These are phyloP conservation scores for Venturia asperata DNA, from an alignment of 2,329 filamentous ascomycete species.

Conservation along the genomic window DNA sequence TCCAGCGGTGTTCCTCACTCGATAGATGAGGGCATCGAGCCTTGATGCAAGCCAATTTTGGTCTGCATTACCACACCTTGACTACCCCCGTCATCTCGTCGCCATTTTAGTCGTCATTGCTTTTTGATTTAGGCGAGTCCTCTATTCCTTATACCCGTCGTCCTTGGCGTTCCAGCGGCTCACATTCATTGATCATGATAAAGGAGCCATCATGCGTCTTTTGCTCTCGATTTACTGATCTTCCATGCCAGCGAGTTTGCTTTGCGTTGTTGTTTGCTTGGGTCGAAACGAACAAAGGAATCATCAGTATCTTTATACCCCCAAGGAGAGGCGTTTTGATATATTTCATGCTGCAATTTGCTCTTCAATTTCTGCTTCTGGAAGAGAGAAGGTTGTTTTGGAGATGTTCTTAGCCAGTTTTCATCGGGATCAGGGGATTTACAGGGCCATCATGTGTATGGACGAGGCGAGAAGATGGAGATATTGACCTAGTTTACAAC, in stretches of 20 bases:
- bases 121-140: neutral
- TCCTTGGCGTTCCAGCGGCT: neutral
- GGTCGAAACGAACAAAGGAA: neutral
- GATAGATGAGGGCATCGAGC: conserved; percentile 38
- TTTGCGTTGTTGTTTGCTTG: conserved; percentile 3
- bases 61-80: neutral
- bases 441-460: neutral
- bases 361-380: neutral
- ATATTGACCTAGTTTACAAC: neutral
- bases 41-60: neutral
- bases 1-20: conserved; percentile 36
- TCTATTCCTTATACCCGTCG: neutral
- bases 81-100: neutral
- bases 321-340: conserved; percentile 9
- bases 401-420: neutral
- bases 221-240: neutral
- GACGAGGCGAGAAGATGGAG: neutral
- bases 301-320: conserved; percentile 11
- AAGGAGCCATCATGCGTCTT: neutral
- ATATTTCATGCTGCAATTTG: neutral
- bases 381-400: neutral
- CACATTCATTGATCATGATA: neutral
- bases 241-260: neutral
- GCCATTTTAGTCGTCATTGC: neutral
- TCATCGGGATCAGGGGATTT: neutral